These are phyloP conservation scores for Stramenopiles sp. DNA, from an alignment of 352 stramenopile genomes.

Conservation along the genomic window DNA sequence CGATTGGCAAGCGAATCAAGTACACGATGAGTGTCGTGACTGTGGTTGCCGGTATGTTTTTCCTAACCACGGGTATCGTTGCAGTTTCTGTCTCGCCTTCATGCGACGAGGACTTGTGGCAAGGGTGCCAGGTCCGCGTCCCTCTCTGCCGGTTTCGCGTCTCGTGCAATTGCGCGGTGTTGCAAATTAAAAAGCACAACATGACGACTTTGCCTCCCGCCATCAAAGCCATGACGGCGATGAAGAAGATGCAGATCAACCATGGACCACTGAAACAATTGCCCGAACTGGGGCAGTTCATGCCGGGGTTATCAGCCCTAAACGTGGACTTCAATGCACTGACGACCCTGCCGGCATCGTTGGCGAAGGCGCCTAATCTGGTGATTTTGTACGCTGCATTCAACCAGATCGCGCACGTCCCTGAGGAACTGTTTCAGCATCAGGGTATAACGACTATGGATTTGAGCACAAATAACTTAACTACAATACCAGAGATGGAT, in stretches of 20 bases:
- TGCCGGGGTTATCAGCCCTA: neutral
- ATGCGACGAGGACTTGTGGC: neutral
- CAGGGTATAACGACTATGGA: neutral
- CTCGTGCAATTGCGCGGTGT: neutral
- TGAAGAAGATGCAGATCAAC: neutral
- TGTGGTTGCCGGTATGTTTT: neutral
- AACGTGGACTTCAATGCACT: neutral
- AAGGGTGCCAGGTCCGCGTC: neutral
- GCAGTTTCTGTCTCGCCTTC: neutral
- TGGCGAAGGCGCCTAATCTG: neutral
- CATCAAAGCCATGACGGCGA: neutral
- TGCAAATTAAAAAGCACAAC: neutral
- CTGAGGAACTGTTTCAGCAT: neutral
- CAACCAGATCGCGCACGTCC: neutral
- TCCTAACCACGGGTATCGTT: neutral
- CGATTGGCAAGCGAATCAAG: neutral
- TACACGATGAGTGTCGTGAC: neutral
- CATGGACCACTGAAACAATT: slow-evolving; percentile 1
- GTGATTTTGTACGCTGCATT: neutral
- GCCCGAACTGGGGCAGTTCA: neutral
- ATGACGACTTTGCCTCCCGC: neutral
- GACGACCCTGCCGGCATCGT: neutral
- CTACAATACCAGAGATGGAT: neutral
- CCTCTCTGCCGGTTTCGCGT: neutral
- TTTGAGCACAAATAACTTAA: neutral